Base-by-base conservation (phyloP, 2,329 filamentous ascomycete species). In the Verticillium nonalfalfae region DNA sequence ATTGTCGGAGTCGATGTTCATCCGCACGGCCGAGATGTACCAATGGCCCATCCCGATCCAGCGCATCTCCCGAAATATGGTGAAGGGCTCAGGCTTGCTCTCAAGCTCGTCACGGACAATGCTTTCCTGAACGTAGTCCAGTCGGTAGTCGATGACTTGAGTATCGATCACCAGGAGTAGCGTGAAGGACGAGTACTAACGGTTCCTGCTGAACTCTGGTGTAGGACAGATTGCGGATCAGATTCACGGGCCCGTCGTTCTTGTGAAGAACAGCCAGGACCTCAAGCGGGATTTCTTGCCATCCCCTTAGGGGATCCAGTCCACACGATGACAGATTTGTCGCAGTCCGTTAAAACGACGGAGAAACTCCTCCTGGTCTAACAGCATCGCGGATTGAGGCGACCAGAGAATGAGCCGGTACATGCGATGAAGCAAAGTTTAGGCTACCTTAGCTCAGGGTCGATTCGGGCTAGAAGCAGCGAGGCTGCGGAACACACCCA, bases 161-260 rank as follows among this genome's bases (percentile, higher is more conserved):
- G 56, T 65, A 7, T 62, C 45, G 4, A 34, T 1, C 60, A 64
- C 59, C 18, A 65, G 3, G 38, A 45, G 13, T 3, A 57, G 52
- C n/a, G 39, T 45, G 18, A 4, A 45, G n/a, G 7, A 18, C 18
- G 39, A 45, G 39, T 14, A 14, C n/a, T 14, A 38, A 0, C 13
- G 7, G 3, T 2, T 18, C 13, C 33, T 5, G 10, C 7, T 7
- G 15, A 40, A 36, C 36, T 62, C 59, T 52, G 59, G n/a, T n/a
- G 55, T 68, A 68, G 26, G 65, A 63, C 0, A 67, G 54, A 54
- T 61, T 59, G 39, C 65, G 61, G 5, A 67, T 45, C 4, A 67
- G 59, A 36, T 68, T 61, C 7, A 66, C 35, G 39, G 61, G n/a
- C n/a, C n/a, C n/a, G n/a, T n/a, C n/a, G n/a, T n/a, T n/a, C 64